A percentile compares a stretch with the other conserved stretches of the same genome.
Conservation (phyloP, 2,329 filamentous ascomycete genomes). For the Cladosporium sp. region DNA sequence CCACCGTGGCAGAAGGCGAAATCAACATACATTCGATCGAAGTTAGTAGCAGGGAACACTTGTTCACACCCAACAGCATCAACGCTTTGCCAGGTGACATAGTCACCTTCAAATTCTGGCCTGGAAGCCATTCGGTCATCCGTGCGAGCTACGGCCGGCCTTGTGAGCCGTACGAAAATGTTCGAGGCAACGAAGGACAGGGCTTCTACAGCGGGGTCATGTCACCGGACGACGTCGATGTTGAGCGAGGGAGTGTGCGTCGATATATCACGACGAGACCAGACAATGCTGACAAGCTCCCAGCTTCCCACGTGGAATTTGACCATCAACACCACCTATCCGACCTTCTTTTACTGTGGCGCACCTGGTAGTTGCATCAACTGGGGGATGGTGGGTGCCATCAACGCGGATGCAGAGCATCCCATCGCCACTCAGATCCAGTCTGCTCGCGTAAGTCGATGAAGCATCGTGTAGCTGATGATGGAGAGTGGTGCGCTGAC, state of each 20-base stretch:
- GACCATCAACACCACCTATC: conserved; percentile 57
- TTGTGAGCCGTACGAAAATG: conserved; percentile 35
- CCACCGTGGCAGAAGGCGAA: conserved; percentile 16
- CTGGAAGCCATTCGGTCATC: conserved; percentile 41
- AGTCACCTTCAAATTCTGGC: conserved; percentile 40
- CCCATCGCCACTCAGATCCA: conserved; percentile 26
- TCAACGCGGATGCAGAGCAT: conserved; percentile 54
- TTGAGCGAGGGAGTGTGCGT: neutral
- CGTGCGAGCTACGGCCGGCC: conserved; percentile 37
- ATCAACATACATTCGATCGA: conserved; percentile 31
- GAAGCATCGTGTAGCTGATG: too few relatives aligned
- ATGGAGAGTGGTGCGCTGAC: too few relatives aligned
- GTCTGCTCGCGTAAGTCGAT: too few relatives aligned
- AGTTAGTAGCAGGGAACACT: conserved; percentile 34
- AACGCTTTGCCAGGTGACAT: conserved; percentile 38
- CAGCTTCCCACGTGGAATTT: conserved; percentile 27
- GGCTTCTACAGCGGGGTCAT: conserved; percentile 21
- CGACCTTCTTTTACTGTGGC: conserved; percentile 67
- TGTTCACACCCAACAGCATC: conserved; percentile 35
- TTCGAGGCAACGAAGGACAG: conserved; percentile 11
- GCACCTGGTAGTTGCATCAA: conserved; percentile 61
- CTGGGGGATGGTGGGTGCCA: conserved; percentile 69
- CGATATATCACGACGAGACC: neutral
- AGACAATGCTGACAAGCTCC: neutral
- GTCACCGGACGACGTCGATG: neutral